Evolutionary conservation across 2,329 filamentous ascomycete genomes (phyloP).

Genomic region (Arthrinium phaeospermum): DNA sequence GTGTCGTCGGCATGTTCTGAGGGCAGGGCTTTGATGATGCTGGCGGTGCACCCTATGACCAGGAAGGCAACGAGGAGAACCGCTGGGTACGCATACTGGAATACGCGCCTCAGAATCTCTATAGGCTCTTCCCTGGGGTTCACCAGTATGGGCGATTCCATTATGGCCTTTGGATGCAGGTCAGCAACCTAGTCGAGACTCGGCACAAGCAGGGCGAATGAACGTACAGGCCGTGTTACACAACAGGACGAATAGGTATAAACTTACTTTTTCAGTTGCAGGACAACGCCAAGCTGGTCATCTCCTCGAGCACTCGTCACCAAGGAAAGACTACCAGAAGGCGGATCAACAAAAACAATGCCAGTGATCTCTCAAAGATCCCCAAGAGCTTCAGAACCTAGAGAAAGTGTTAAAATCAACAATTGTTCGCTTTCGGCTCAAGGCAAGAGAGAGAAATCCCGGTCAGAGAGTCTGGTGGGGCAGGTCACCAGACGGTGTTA

Average conservation of each 20-base stretch:
- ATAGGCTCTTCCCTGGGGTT: conserved; percentile 39
- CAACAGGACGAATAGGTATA: conserved; percentile 6
- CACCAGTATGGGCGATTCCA: conserved; percentile 38
- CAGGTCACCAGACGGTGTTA: conserved; percentile 39
- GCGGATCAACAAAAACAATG: conserved; percentile 12
- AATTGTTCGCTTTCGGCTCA: conserved; percentile 30
- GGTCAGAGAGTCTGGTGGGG: conserved; percentile 35
- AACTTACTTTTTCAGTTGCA: conserved; percentile 17
- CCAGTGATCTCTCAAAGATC: conserved; percentile 18
- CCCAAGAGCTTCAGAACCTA: conserved; percentile 25
- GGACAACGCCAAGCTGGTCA: conserved; percentile 16
- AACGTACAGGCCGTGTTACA: conserved; percentile 17
- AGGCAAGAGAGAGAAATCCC: conserved; percentile 34
- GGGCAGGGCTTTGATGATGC: conserved; percentile 56
- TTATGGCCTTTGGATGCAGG: conserved; percentile 11
- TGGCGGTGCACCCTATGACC: conserved; percentile 56
- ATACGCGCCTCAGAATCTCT: conserved; percentile 51
- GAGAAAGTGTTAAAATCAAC: conserved; percentile 30
- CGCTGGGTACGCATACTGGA: conserved; percentile 58
- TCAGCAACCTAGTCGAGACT: conserved; percentile 10
- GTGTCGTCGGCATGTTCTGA: conserved; percentile 54
- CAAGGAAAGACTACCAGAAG: not conserved
- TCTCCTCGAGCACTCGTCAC: conserved; percentile 14
- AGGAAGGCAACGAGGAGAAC: conserved; percentile 60
- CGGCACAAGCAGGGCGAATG: conserved; percentile 13